Evolutionary conservation across 345 rosid species (phyloP).

Genomic region (Mercurialis annua): DNA sequence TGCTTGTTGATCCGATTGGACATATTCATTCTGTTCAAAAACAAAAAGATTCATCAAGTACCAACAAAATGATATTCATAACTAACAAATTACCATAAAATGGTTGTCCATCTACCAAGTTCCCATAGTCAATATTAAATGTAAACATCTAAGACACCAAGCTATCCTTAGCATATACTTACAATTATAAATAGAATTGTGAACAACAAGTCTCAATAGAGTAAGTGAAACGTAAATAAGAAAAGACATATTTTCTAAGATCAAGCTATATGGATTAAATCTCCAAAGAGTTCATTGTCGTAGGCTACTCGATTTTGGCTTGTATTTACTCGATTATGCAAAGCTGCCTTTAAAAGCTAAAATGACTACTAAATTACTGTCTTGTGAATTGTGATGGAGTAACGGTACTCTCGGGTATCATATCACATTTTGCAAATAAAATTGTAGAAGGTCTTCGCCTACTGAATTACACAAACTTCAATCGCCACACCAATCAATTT

Average conservation of each 20-base stretch:
- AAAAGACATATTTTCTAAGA: neutral
- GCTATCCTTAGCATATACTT: neutral
- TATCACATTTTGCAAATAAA: neutral
- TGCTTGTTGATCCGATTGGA: slow-evolving; percentile 82
- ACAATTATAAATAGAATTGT: neutral
- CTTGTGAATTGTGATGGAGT: neutral
- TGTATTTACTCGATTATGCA: neutral
- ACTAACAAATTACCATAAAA: neutral
- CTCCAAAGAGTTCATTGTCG: neutral
- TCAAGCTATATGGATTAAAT: neutral
- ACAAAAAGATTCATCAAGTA: neutral
- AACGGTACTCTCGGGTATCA: neutral
- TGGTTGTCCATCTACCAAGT: neutral
- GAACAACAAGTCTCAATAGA: neutral
- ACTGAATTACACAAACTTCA: too few species aligned
- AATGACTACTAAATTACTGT: neutral
- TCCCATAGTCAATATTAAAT: neutral
- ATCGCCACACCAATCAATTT: too few species aligned
- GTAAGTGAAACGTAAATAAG: neutral
- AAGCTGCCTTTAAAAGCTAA: neutral
- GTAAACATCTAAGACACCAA: neutral
- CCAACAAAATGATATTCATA: neutral
- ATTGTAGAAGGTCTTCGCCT: too few species aligned
- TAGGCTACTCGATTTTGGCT: neutral
- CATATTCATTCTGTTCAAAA: slow-evolving; percentile 58